Base-by-base conservation (phyloP, 1,284 basidiomycete genomes). In the Microbotryum saponariae region DNA sequence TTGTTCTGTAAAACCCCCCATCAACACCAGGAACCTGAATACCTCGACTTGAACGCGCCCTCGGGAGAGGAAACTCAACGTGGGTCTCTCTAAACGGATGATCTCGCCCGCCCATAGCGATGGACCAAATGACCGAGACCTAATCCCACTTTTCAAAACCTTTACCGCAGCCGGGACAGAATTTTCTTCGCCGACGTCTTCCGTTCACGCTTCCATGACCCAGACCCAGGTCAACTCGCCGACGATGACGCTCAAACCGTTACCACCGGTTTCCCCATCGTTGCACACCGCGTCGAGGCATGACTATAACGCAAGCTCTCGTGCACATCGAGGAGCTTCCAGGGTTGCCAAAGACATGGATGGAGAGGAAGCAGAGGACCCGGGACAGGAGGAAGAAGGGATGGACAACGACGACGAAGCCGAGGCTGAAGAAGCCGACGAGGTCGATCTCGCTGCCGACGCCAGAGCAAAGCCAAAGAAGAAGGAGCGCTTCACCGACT, bases 1-100 rank as follows among this genome's bases (percentile, higher is more conserved):
- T 31, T 31, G 42, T 29, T 18, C 6, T 20, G 44, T 23, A 18
- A 27, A 25, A 2, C 25, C 16, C 8, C 37, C 20, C 23, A 21
- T 53, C 21, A 42, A 31, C 23, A 14, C 53, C 37, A 65, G 42
- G 70, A 72, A 47, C 70, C 76, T 18, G 76, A 77, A 21, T 76
- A 74, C 20, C 64, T 78, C 6, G 77, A 78, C 61, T 70, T 78
- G 16, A 74, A 77, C 58, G 74, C 65, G 6, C 18, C 51, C 9
- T n/a, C 42, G 25, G 25, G 49, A 9, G 50, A 48, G 25, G 42
- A 58, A 45, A 21, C 23, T 10, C 23, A 29, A 16, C 44, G 25
- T 46, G 53, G 52, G 20, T 33, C 42, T 29, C 23, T 21, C 31
- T 42, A 3, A 31, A 6, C 21, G 20, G 20, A 33, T 20, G 27